Base-by-base conservation (phyloP, 768 basidiomycete genomes). In the Pulveroboletus ravenelii region DNA sequence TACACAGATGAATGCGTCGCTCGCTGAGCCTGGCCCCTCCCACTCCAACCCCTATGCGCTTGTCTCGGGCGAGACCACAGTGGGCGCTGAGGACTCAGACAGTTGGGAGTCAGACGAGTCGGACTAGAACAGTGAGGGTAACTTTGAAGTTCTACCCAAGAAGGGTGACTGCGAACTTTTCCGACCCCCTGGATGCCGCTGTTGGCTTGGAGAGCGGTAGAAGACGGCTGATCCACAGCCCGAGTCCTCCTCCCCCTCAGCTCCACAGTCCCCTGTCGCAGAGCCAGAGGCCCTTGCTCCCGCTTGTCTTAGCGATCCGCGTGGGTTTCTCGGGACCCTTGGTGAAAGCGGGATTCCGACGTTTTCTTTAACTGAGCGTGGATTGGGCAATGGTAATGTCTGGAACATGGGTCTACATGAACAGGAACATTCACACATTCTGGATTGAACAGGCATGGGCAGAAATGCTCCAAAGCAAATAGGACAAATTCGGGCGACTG, bases 391-490 rank as follows among this genome's bases (percentile, higher is more conserved):
- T n/a, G n/a, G n/a, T n/a, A n/a, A n/a, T n/a, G n/a, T n/a, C n/a
- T n/a, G n/a, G 70, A 58, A 1, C 61, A 70, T 29, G 68, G 43
- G n/a, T n/a, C n/a, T n/a, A 54, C 1, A 74, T 85, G 73, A 81
- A 5, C 7, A 29, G 1, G 87, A 88, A 58, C 75, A 85, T 87
- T 0, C 65, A 77, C 44, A 45, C 55, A 0, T 72, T 66, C 41
- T 87, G 82, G 85, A 66, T 70, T 9, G 65, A 72, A 3, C 62
- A 72, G 48, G 70, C 77, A 27, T 71, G 77, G 8, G 45, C 34
- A 0, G 30, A 57, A 3, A 54, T 70, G 25, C 67, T 71, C 17
- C 48, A 59, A 0, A 57, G 64, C 6, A 64, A 70, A 34, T 53
- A 61, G 10, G 53, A 60, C 6, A 75, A 81, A n/a, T 86, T 83